Evolutionary conservation across 2,329 filamentous ascomycete species (phyloP).

Genomic region (Thermomyces lanuginosus): DNA sequence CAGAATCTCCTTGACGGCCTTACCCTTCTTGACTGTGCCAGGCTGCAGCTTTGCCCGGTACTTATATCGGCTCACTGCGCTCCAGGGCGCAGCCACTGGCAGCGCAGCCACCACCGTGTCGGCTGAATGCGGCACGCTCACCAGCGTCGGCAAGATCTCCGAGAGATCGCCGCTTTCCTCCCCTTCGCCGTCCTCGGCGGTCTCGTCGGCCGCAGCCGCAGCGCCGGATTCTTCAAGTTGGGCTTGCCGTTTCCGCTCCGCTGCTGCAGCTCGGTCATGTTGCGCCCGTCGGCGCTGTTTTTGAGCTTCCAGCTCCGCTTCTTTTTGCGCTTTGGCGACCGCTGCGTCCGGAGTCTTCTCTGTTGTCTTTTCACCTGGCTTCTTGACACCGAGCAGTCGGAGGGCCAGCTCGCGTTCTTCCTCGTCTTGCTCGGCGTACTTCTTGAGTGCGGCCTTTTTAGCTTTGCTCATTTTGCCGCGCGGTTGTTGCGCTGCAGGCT

Average conservation of each 20-base stretch:
- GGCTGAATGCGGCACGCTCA: constrained; percentile 60
- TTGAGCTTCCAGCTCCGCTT: constrained; percentile 55
- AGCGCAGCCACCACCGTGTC: constrained; percentile 55
- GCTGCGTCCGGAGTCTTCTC: constrained; percentile 32
- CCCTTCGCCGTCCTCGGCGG: constrained; percentile 38
- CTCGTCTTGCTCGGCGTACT: constrained; percentile 89
- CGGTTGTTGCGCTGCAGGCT: constrained; percentile 3
- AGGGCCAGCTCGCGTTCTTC: constrained; percentile 77
- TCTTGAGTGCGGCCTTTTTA: constrained; percentile 72
- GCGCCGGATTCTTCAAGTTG: constrained; percentile 50
- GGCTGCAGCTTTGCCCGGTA: constrained; percentile 95
- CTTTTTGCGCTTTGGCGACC: constrained; percentile 47
- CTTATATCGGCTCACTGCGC: constrained; percentile 53
- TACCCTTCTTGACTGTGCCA: constrained; percentile 78
- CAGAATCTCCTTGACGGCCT: constrained; percentile 82
- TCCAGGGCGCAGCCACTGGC: constrained; percentile 47
- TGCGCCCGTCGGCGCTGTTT: constrained; percentile 63
- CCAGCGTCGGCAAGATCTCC: constrained; percentile 49
- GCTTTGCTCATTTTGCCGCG: constrained; percentile 68
- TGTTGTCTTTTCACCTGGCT: constrained; percentile 47
- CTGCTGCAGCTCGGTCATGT: constrained; percentile 57
- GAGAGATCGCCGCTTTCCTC: constrained; percentile 32
- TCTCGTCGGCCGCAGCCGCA: constrained; percentile 42
- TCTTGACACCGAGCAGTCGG: constrained; percentile 60
- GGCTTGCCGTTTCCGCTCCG: constrained; percentile 47